Evolutionary conservation across 1,139 yeast species (phyloP).

Genomic region (Martiniozyma asiatica): DNA sequence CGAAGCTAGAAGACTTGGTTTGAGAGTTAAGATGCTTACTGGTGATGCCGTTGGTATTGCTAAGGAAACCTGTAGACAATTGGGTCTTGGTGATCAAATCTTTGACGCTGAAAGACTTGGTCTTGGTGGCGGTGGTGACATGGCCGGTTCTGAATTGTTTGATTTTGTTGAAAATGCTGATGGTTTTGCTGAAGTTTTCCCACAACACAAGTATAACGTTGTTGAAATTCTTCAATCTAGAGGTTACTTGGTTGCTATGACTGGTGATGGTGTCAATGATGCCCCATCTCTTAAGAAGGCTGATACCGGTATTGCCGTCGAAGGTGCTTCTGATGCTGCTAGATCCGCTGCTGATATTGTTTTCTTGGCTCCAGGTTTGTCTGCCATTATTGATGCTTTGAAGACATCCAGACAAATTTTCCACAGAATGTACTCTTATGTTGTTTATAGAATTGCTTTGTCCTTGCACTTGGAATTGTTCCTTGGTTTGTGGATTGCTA

Average conservation of each 20-base stretch:
- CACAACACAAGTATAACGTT: slow-evolving; percentile 89
- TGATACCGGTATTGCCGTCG: slow-evolving; percentile 95
- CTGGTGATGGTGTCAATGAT: slow-evolving; percentile 98
- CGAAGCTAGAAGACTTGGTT: slow-evolving; percentile 90
- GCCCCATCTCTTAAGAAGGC: slow-evolving; percentile 95
- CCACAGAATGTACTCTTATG: slow-evolving; percentile 97
- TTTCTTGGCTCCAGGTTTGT: slow-evolving; percentile 92
- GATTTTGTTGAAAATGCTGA: slow-evolving; percentile 94
- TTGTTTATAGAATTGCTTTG: slow-evolving; percentile 91
- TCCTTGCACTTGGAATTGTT: slow-evolving; percentile 86
- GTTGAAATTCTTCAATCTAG: slow-evolving; percentile 82
- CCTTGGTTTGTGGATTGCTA: slow-evolving; percentile 91
- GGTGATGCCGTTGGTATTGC: slow-evolving; percentile 99
- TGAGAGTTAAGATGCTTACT: slow-evolving; percentile 94
- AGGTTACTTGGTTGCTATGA: slow-evolving; percentile 95
- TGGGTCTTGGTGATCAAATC: slow-evolving; percentile 93
- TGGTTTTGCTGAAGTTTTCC: slow-evolving; percentile 97
- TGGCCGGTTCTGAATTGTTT: slow-evolving; percentile 94
- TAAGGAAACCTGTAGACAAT: slow-evolving; percentile 96
- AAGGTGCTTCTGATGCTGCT: slow-evolving; percentile 95
- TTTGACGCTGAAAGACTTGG: slow-evolving; percentile 91
- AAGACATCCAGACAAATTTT: slow-evolving; percentile 92
- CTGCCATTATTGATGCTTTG: slow-evolving; percentile 88
- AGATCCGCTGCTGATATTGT: slow-evolving; percentile 95
- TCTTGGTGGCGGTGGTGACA: slow-evolving; percentile 91